Evolutionary conservation across 2,329 filamentous ascomycete species (phyloP).

Genomic region (Venturia oleaginea): DNA sequence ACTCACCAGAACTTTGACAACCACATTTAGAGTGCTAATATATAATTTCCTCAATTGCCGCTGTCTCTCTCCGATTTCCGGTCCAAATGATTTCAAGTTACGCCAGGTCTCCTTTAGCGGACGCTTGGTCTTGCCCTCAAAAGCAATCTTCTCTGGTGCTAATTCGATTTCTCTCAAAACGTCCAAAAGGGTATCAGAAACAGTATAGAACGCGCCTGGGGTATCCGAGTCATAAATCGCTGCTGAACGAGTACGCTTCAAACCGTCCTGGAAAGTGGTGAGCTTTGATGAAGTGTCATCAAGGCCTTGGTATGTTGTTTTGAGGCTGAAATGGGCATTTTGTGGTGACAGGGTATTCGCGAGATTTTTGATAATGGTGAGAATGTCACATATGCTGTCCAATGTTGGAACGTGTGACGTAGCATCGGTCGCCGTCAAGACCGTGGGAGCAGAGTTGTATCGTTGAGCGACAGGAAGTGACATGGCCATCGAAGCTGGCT

Average conservation of each 20-base stretch:
- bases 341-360: neutral
- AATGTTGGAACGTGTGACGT: neutral
- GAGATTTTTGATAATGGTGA: neutral
- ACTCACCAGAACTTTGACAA: neutral
- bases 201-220: neutral
- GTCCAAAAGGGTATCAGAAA: slow-evolving; percentile 4
- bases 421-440: neutral
- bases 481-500: neutral
- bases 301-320: neutral
- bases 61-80: neutral
- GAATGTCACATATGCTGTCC: neutral
- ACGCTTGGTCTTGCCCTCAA: neutral
- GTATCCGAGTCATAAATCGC: neutral
- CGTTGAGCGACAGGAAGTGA: neutral
- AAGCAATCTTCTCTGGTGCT: neutral
- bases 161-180: neutral
- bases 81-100: neutral
- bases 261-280: neutral
- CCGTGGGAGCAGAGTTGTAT: neutral
- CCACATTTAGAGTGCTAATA: neutral
- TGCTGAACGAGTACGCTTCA: neutral
- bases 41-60: neutral
- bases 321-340: neutral
- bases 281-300: slow-evolving; percentile 2
- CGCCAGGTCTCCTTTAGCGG: neutral